Percentiles rank a stretch among this genome's conserved stretches.
phyloP scores from a whole-genome alignment of 2,329 filamentous ascomycete species.

The Fonsecaea multimorphosa region DNA sequence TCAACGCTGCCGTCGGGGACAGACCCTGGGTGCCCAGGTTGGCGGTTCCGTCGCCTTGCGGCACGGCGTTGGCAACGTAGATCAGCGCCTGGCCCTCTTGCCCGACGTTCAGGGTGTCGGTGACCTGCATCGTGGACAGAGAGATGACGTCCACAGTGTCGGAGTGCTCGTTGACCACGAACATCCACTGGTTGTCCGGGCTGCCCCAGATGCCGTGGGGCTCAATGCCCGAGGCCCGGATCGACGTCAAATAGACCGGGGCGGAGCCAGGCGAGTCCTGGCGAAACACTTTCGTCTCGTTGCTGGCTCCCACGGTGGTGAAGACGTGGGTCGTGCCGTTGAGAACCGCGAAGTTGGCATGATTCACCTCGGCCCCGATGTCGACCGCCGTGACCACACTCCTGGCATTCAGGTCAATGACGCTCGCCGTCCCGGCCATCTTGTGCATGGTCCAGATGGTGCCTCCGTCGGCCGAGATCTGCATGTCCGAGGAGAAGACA shows the following conservation, averaged over 20 bases:
- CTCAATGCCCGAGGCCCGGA: conserved; percentile 2
- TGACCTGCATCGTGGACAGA: not conserved
- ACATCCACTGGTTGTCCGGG: conserved; percentile 13
- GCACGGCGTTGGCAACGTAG: conserved; percentile 7
- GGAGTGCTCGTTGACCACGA: conserved; percentile 1
- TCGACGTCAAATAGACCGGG: conserved; percentile 3
- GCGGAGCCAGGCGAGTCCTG: not conserved
- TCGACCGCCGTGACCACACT: conserved; percentile 1
- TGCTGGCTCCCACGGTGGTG: conserved; percentile 2
- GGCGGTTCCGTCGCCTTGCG: not conserved
- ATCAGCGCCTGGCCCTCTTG: conserved; percentile 12
- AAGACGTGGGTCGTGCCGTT: conserved; percentile 11
- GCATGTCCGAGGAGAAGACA: conserved; percentile 11
- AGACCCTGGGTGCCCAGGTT: conserved; percentile 9
- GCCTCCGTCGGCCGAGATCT: conserved; percentile 6
- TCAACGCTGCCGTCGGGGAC: not conserved
- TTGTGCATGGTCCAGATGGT: conserved; percentile 7
- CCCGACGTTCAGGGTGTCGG: not conserved
- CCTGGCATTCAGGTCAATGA: conserved; percentile 1
- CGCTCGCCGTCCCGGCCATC: conserved; percentile 5
- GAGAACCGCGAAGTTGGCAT: conserved; percentile 10
- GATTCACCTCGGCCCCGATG: conserved; percentile 1
- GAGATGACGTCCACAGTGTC: conserved; percentile 3
- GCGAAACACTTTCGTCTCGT: conserved; percentile 9
- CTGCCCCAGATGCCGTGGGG: conserved; percentile 12